These are phyloP conservation scores for Cubamyces sp. DNA, from an alignment of 768 basidiomycete species.

Conservation along the genomic window DNA sequence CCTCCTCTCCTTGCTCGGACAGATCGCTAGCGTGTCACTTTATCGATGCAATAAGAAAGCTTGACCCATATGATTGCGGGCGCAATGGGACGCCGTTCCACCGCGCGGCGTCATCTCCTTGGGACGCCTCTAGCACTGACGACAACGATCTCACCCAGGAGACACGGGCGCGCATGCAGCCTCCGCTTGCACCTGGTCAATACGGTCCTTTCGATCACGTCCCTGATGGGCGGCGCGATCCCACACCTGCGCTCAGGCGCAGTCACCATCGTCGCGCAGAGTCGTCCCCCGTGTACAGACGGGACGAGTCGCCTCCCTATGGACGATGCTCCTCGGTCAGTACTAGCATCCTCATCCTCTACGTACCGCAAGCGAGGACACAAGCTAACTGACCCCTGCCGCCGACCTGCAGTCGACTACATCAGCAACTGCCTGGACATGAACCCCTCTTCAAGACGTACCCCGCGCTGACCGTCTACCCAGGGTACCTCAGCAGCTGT, in stretches of 20 bases:
- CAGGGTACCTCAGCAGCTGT: too few species aligned
- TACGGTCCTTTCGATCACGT: slow-evolving; percentile 26
- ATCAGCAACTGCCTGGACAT: too few species aligned
- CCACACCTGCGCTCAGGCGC: slow-evolving; percentile 13
- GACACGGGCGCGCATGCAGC: slow-evolving; percentile 17
- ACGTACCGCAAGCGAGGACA: too few species aligned
- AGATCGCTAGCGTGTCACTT: slow-evolving; percentile 5
- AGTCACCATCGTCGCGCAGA: slow-evolving; percentile 16
- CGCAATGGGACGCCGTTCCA: slow-evolving; percentile 22
- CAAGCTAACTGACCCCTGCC: too few species aligned
- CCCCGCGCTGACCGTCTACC: too few species aligned
- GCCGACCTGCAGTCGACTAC: too few species aligned
- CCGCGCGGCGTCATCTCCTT: neutral
- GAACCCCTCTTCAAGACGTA: too few species aligned
- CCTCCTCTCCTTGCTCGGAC: too few species aligned
- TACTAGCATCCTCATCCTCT: too few species aligned
- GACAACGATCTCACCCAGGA: slow-evolving; percentile 13
- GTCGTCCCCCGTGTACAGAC: slow-evolving; percentile 13
- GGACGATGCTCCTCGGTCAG: too few species aligned
- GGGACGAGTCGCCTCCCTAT: neutral
- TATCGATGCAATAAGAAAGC: neutral
- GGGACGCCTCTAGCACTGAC: slow-evolving; percentile 7
- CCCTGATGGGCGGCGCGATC: slow-evolving; percentile 9
- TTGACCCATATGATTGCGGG: neutral
- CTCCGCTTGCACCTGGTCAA: slow-evolving; percentile 27